Base-by-base conservation (phyloP, 371 early-diverging fungal species). In the Syncephalastrum monosporum region DNA sequence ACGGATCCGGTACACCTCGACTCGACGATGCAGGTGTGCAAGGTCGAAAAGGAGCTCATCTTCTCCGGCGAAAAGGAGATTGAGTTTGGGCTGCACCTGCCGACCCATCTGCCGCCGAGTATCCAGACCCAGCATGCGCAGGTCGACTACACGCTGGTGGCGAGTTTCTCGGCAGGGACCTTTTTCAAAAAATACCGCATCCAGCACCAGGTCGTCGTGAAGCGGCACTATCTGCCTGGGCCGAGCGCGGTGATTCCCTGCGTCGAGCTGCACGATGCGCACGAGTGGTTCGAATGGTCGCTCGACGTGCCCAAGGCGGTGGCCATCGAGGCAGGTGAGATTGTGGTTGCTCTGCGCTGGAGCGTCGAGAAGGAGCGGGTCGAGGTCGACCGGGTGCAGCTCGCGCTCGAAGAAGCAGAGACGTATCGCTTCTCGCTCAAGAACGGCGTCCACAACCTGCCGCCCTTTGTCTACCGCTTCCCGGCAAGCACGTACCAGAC, bases 261-360 rank as follows among this genome's bases (percentile, higher is more conserved):
- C 7, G 53, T 68, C 12, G 63, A 67, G 16, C 61, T 68, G 16
- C 52, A 63, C 23, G 73, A 71, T 33, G 69, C 70, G 5, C 55
- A 63, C 47, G 71, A 72, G 5, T 77, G 78, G 78, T 77, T 77
- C 54, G 78, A 74, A 51, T 77, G 75, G 71, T 68, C 69, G 8
- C 70, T 65, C 29, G 78, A 77, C 33, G 60, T 74, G 10, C 75
- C 78, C 1, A 77, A 72, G 52, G 75, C 78, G 3, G 56, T 59
- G 12, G 75, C 78, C 5, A 55, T 77, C 25, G 75, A 77, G 43
- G 62, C 71, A 7, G 75, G 78, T 7, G 78, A 77, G 47, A 56
- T 74, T 0, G 72, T 72, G 1, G 47, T 72, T 41, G 71, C 75
- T 13, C 61, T 72, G 42, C 66, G 75, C 0, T 77, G 73, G 63